Evolutionary conservation across 768 basidiomycete genomes (phyloP).

Genomic region (Xerocomellus chrysenteron): DNA sequence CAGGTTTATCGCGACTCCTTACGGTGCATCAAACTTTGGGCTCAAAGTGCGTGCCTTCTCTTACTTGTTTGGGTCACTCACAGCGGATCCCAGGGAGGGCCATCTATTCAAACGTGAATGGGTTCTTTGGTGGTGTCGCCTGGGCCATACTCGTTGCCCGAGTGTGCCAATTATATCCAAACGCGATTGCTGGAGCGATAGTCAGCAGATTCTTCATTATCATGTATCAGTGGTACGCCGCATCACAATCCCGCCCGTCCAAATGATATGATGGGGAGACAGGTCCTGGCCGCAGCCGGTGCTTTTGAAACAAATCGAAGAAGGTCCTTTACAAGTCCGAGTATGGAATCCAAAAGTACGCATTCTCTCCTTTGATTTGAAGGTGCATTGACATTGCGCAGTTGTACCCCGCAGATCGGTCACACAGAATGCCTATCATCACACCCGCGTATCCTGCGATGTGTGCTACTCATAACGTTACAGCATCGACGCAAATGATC

Average conservation of each 20-base stretch:
- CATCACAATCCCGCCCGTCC: not conserved
- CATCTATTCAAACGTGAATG: conserved; percentile 97
- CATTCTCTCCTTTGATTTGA: not conserved
- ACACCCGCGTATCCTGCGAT: conserved; percentile 99
- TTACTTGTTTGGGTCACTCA: conserved; percentile 3
- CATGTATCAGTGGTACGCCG: conserved; percentile 90
- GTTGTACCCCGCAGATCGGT: conserved; percentile 87
- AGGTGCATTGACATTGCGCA: conserved; percentile 30
- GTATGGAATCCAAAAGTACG: conserved; percentile 97
- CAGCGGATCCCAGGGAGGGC: conserved; percentile 64
- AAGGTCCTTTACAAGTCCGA: conserved; percentile 87
- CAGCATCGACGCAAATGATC: conserved; percentile 91
- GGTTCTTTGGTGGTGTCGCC: conserved; percentile 96
- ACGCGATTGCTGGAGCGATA: conserved; percentile 89
- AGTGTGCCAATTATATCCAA: conserved; percentile 98
- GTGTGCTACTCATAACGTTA: conserved; percentile 99
- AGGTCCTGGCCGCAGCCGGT: conserved; percentile 99
- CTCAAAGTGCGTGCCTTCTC: conserved; percentile 67
- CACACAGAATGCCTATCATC: conserved; percentile 99
- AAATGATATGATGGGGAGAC: conserved; percentile 11
- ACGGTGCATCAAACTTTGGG: conserved; percentile 97
- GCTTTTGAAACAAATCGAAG: conserved; percentile 94
- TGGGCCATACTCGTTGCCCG: conserved; percentile 99
- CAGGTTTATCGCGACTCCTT: conserved; percentile 92
- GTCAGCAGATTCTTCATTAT: conserved; percentile 98